Base-by-base conservation (phyloP, 352 stramenopile species). In the Phytophthora agathidicida region DNA sequence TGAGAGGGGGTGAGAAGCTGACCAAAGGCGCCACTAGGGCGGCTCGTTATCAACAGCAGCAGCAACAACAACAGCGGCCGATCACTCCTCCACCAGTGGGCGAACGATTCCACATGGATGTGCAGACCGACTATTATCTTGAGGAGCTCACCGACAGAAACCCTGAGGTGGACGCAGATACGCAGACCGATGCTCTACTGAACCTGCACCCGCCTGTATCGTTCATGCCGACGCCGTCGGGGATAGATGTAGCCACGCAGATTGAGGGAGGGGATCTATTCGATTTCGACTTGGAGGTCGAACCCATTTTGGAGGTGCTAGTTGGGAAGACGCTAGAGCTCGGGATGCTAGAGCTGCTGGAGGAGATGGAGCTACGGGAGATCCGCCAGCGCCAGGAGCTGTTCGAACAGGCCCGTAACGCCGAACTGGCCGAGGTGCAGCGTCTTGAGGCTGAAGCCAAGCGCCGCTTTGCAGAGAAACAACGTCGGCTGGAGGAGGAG, bases 321-420 rank as follows among this genome's bases (percentile, higher is more conserved):
- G 93, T 98, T 16, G 94, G 94, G 22, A 98, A 98, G 74, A 97
- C 92, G 16, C 74, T 98, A 2, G 91, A 98, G 77, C 80, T 97
- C n/a, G 76, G 87, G 7, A 89, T 98, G 80, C 73, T 98, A 31
- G 94, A 98, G 60, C 69, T 98, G n/a, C 83, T 98, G 30, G 92
- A 98, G 74, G 94, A 98, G 64, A 86, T 92, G 37, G 94, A 98
- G 66, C 66, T 98, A 14, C 80, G 76, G 7, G 88, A 93, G 30
- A 97, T 98, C 19, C 73, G 85, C 7, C 74, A 83, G 50, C 92
- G 94, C 30, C 93, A 98, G 67, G 72, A 96, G 31, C 79, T 97
- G 27, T 98, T 98, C 45, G 90, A 98, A 52, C 84, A 96, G 37
- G 70, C 89, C 19, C 83, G 94, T 33, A 97, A 98, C 64, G 90